Base-by-base conservation (phyloP, 176 grass and related monocot species). In the Pontederia paniculata region DNA sequence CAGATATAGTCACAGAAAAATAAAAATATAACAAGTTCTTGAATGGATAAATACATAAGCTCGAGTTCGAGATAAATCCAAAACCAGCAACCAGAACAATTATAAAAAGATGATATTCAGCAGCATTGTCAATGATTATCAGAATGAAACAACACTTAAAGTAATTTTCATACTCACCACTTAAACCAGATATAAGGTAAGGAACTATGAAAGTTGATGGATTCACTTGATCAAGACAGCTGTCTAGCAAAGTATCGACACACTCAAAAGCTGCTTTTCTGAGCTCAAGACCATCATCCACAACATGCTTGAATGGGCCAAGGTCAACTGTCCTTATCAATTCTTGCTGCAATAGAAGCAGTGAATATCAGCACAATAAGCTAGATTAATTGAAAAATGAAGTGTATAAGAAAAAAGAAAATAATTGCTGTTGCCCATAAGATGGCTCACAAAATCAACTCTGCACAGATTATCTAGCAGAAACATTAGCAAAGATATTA, bases 181-280 rank as follows among this genome's bases (percentile, higher is more conserved):
- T 82, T 31, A 94, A 83, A 25, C 88, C 88, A 62, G 88, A 94
- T 54, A 88, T 70, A 49, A 94, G 88, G 74, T 81, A 81, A 65
- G 88, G 88, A 68, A 76, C 71, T 57, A 94, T 88, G 57, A 94
- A 94, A n/a, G 80, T 75, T 1, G 83, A 88, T 14, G 88, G 88
- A 53, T 84, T 88, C 42, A 94, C 72, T 94, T 94, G 88, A 75
- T 94, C 88, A 71, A 94, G 83, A 77, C 88, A 94, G 61, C 83
- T 81, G 60, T 94, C 88, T 42, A 94, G 75, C 64, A 94, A 62
- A 4, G 83, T 88, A 62, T 94, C 83, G 0, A 94, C 88, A 73
- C 88, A 94, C 64, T 94, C 88, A 81, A 94, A 94, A 54, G 83
- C 88, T 55, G 88, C 76, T 88, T 94, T 94, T 67, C 88, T 80